Conservation (phyloP, 106 monocot species). For the Dendrobium nobile region DNA sequence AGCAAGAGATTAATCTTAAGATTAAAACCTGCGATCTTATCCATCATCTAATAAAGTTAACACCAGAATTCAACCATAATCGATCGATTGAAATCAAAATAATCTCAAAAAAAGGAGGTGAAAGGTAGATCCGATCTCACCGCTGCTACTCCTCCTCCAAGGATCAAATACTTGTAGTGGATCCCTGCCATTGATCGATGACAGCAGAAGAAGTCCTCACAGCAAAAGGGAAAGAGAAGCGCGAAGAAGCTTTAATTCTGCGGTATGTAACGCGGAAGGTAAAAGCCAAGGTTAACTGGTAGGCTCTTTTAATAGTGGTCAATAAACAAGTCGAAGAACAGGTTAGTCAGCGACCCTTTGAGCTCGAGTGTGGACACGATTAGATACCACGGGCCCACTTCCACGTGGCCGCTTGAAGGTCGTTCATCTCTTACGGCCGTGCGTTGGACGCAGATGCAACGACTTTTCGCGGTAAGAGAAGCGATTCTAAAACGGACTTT, state of each 20-base stretch:
- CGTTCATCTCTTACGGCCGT: too few species aligned
- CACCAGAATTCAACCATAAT: neutral
- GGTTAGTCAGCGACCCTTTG: too few species aligned
- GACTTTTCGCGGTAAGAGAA: too few species aligned
- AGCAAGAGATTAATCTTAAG: neutral
- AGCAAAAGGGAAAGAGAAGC: neutral
- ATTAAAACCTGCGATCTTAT: neutral
- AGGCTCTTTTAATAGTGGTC: too few species aligned
- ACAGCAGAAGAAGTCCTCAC: neutral
- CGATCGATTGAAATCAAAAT: neutral
- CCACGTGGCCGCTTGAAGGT: too few species aligned
- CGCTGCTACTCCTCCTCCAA: constrained; percentile 41
- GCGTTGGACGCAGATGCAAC: too few species aligned
- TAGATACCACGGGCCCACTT: too few species aligned
- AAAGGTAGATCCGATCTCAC: constrained; percentile 19
- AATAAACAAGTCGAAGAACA: too few species aligned
- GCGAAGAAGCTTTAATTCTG: neutral
- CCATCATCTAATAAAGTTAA: constrained; percentile 1
- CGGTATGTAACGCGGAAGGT: neutral
- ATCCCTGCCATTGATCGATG: constrained; percentile 14
- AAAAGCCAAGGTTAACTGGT: too few species aligned
- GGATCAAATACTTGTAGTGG: constrained; percentile 25
- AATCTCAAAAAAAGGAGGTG: too few species aligned
- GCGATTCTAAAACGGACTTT: too few species aligned
- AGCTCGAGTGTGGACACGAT: too few species aligned